Conservation (phyloP, 1,284 basidiomycete genomes). For the Exobasidium cylindrosporum region DNA sequence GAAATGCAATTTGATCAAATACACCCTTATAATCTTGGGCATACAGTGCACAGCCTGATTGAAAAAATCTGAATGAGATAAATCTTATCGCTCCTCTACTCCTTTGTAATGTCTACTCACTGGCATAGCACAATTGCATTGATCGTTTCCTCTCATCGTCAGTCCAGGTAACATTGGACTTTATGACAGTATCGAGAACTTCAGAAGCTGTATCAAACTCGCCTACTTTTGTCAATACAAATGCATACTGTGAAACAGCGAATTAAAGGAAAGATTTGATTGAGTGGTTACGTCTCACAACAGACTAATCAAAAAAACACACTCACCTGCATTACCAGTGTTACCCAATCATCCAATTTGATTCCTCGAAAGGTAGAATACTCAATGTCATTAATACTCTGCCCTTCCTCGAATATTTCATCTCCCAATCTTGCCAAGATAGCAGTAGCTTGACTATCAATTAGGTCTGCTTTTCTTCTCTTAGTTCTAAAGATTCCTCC, state of each 20-base stretch:
- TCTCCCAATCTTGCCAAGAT: constrained; percentile 74
- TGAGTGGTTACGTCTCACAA: neutral
- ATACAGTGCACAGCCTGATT: constrained; percentile 38
- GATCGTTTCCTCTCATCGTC: constrained; percentile 35
- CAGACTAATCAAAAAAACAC: constrained; percentile 68
- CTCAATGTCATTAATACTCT: neutral
- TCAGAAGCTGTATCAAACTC: constrained; percentile 67
- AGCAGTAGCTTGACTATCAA: constrained; percentile 21
- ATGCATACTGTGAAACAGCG: too few relatives aligned
- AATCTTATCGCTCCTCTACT: neutral
- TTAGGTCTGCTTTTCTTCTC: neutral
- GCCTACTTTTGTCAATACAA: constrained; percentile 67
- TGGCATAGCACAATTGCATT: constrained; percentile 37
- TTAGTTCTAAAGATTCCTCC: constrained; percentile 49
- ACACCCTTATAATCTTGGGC: constrained; percentile 29
- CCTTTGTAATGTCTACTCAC: constrained; percentile 7
- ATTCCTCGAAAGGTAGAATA: constrained; percentile 69
- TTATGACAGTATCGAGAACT: constrained; percentile 70
- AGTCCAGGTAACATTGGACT: constrained; percentile 47
- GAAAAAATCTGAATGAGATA: neutral
- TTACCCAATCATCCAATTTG: constrained; percentile 80
- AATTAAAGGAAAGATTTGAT: constrained; percentile 10
- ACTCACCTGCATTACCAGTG: constrained; percentile 77
- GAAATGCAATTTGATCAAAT: constrained; percentile 23
- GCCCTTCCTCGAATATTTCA: constrained; percentile 61